Evolutionary conservation across 768 basidiomycete species (phyloP), one percentile per base, ranked within the genome.

Genomic region (Agaricus sinodeliciosus): DNA sequence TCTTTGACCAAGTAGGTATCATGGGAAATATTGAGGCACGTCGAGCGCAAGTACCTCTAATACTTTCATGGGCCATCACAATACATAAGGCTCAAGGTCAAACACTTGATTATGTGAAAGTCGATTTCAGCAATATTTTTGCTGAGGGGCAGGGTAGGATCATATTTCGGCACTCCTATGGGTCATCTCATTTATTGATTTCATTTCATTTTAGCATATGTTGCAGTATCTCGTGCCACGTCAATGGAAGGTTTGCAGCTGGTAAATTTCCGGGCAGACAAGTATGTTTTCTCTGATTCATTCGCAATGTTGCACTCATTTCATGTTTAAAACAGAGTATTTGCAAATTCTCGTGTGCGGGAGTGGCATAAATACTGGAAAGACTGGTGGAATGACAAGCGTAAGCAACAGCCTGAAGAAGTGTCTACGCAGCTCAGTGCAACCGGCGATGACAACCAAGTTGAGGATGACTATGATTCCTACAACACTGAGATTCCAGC

Each of bases 1-100:
- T 74, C 27, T 89, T 88, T 54, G 76, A 78, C 22, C 74, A 79
- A 3, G 69, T 79, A 54, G 82, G 79, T 19, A 75, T 75, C 15
- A 67, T 63, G 43, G 86, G 83, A 1, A 71, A 71, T 16, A 62
- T 74, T 39, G 85, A 89, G 63, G 85, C 82, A 7, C 67, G 61
- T 13, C 71, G 86, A 48, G 63, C 73, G 9, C 86, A 87, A 69
- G 82, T 85, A 5, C 73, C 73, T 2, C 51, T 73, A 15, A 70
- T 70, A 28, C 60, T 92, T 15, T 83, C 91, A 0, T 94, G 90
- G 90, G 90, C 90, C 0, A 69, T 92, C 65, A 84, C 83, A 12
- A 84, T 94, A 39, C 92, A 94, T 68, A 94, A 94, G 62, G 85
- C 85, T 2, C 92, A 95, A 65, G 92, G 92, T 0, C 90, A 93